Conservation (phyloP, 1,284 basidiomycete genomes). For the Trichosporon inkin region DNA sequence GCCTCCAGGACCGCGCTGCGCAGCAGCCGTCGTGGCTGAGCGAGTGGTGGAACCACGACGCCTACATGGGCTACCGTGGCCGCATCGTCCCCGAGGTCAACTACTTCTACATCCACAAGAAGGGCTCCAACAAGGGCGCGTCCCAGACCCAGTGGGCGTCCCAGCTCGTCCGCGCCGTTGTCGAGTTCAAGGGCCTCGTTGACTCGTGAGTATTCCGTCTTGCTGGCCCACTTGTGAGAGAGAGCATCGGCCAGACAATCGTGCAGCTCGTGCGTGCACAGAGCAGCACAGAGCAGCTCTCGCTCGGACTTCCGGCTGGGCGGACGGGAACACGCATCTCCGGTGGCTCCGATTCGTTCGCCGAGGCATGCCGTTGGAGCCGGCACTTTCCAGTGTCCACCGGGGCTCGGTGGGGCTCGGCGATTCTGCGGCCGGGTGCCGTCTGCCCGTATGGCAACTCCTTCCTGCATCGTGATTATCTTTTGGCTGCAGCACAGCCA, state of each 20-base stretch:
- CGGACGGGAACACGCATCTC: too few species aligned
- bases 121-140: slow-evolving; percentile 58
- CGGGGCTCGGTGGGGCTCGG: too few species aligned
- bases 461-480: too few species aligned
- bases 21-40: slow-evolving; percentile 76
- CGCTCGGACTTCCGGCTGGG: too few species aligned
- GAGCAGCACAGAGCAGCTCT: too few species aligned
- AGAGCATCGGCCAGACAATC: background rate
- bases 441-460: too few species aligned
- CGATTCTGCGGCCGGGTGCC: too few species aligned
- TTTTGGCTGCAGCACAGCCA: too few species aligned
- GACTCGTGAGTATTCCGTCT: slow-evolving; percentile 61
- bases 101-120: slow-evolving; percentile 89
- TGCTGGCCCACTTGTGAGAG: background rate
- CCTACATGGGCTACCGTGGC: slow-evolving; percentile 59
- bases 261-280: background rate
- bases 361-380: too few species aligned
- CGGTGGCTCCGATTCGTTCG: too few species aligned
- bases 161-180: slow-evolving; percentile 71
- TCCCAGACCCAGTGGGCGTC: slow-evolving; percentile 69
- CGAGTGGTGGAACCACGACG: slow-evolving; percentile 97
- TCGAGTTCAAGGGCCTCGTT: slow-evolving; percentile 74
- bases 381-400: too few species aligned
- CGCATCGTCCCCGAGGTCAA: slow-evolving; percentile 90
- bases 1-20: slow-evolving; percentile 68